Conservation (phyloP, 345 rosid genomes). For the Garcia nutans region DNA sequence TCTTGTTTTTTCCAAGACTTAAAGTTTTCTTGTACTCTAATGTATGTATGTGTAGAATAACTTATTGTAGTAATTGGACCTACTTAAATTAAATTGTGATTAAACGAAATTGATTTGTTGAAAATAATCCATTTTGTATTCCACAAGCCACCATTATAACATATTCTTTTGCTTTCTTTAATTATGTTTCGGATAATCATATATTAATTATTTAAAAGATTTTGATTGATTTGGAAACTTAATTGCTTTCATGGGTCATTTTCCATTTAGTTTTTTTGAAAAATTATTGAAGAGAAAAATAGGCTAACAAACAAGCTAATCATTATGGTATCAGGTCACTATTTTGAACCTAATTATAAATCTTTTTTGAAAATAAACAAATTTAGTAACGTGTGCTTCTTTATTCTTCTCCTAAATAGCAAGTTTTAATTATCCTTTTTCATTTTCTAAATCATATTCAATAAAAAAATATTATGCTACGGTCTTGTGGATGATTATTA, state of each 20-base stretch:
- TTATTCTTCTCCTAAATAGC: background rate
- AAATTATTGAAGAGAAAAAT: background rate
- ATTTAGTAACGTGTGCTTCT: background rate
- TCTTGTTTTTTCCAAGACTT: no score
- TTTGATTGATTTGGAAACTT: conserved; percentile 2
- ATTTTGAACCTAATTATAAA: background rate
- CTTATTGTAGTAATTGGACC: no score
- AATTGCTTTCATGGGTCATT: background rate
- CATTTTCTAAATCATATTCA: background rate
- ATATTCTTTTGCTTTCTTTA: background rate
- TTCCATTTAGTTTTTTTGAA: background rate
- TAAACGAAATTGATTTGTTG: background rate
- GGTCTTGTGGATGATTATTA: no score
- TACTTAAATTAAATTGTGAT: background rate
- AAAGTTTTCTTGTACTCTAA: no score
- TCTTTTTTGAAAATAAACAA: background rate
- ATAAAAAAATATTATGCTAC: no score
- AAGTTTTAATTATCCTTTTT: background rate
- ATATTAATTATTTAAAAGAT: background rate
- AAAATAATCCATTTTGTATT: background rate
- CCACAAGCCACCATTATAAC: background rate
- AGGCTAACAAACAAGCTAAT: background rate
- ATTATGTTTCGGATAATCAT: background rate
- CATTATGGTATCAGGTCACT: background rate
- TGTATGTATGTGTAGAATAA: no score